A percentile compares a stretch with the other conserved stretches of the same genome.
Evolutionary conservation across 768 basidiomycete species (phyloP).

Genomic region (Auriscalpium orientale): DNA sequence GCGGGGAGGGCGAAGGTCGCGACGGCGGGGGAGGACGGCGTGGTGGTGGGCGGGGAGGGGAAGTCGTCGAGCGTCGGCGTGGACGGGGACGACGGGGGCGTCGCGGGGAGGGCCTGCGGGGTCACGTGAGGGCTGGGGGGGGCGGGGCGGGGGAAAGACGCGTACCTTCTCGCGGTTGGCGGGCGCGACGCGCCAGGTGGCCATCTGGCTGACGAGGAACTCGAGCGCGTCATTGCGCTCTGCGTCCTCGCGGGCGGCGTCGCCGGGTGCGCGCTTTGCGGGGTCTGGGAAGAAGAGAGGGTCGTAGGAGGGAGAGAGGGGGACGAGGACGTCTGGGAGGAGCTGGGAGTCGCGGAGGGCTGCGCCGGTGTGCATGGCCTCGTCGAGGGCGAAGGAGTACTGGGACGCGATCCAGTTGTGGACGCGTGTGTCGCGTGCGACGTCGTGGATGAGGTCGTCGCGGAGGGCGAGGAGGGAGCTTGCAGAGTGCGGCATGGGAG

Average conservation of each 20-base stretch:
- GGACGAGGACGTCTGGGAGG: slow-evolving; percentile 6
- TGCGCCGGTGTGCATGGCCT: slow-evolving; percentile 2
- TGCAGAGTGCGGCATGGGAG: neutral
- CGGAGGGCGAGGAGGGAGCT: neutral
- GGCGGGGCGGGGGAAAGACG: neutral
- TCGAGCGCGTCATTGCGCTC: slow-evolving; percentile 29
- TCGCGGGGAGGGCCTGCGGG: slow-evolving; percentile 5
- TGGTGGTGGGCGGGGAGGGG: slow-evolving; percentile 4
- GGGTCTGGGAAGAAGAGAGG: slow-evolving; percentile 26
- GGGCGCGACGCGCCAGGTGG: slow-evolving; percentile 11
- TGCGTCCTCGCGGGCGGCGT: slow-evolving; percentile 18
- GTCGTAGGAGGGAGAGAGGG: slow-evolving; percentile 24
- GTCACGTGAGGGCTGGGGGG: neutral
- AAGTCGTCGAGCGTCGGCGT: slow-evolving; percentile 7
- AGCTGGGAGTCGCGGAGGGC: slow-evolving; percentile 16
- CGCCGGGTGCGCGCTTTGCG: slow-evolving; percentile 1
- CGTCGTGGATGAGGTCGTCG: slow-evolving; percentile 5
- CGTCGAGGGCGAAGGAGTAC: slow-evolving; percentile 14
- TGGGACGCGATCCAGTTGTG: slow-evolving; percentile 17
- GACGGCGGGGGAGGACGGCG: slow-evolving; percentile 6
- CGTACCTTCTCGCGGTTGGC: slow-evolving; percentile 14
- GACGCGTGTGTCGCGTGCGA: slow-evolving; percentile 14
- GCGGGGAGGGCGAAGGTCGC: neutral
- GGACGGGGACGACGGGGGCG: slow-evolving; percentile 4
- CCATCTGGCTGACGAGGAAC: slow-evolving; percentile 31